Conservation (phyloP, 495 filamentous ascomycete genomes). For the Bathelium albidoporum region DNA sequence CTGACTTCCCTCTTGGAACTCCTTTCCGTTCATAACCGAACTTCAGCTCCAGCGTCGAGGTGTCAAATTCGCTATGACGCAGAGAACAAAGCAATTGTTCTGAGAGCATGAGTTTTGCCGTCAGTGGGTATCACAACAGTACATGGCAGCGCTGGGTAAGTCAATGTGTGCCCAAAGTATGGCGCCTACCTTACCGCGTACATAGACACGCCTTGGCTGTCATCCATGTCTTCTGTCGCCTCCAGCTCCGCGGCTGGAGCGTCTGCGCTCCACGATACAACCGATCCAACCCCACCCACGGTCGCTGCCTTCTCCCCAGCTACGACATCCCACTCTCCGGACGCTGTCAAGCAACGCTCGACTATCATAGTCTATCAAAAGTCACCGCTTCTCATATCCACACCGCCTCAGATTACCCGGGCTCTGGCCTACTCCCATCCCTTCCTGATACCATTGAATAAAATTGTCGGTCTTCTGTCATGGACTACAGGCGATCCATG, state of each 20-base stretch:
- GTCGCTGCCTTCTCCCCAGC: slow-evolving; percentile 79
- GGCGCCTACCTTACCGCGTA: not conserved
- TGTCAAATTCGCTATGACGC: not conserved
- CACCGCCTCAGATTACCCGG: slow-evolving; percentile 84
- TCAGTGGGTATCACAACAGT: not conserved
- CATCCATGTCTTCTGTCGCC: slow-evolving; percentile 44
- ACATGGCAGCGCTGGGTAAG: slow-evolving; percentile 23
- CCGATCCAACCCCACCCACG: slow-evolving; percentile 56
- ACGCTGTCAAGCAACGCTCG: slow-evolving; percentile 66
- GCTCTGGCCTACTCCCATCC: slow-evolving; percentile 90
- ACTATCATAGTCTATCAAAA: slow-evolving; percentile 95
- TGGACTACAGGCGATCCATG: slow-evolving; percentile 91
- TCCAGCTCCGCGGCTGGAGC: slow-evolving; percentile 22
- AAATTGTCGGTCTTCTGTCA: slow-evolving; percentile 68
- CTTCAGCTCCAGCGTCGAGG: not conserved
- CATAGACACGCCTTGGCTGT: slow-evolving; percentile 56
- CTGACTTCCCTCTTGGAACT: not conserved
- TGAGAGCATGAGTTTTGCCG: not conserved
- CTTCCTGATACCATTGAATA: slow-evolving; percentile 79
- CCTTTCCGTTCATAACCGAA: not conserved
- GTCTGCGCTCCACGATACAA: slow-evolving; percentile 12
- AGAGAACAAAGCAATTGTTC: not conserved
- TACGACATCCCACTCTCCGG: slow-evolving; percentile 56
- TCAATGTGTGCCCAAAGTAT: not conserved
- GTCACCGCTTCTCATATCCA: slow-evolving; percentile 83